Percentiles rank a stretch among this genome's conserved stretches.
These are phyloP conservation scores for Exophiala xenobiotica DNA, from an alignment of 2,329 filamentous ascomycete species.

Conservation along the genomic window DNA sequence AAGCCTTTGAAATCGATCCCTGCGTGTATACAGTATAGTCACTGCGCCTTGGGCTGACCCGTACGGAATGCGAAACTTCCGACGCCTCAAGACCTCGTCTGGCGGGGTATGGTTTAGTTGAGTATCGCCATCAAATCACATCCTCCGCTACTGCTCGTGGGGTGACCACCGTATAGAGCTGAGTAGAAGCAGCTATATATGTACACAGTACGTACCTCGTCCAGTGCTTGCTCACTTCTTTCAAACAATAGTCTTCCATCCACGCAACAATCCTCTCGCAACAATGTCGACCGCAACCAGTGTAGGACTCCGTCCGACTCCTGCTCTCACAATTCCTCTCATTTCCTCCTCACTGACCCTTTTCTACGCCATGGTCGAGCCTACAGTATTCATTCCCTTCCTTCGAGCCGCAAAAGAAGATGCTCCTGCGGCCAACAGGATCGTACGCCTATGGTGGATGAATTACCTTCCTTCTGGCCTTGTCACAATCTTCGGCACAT, in stretches of 20 bases:
- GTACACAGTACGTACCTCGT: no score
- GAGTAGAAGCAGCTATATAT: no score
- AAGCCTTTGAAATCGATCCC: no score
- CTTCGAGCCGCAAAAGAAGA: slow-evolving; percentile 14
- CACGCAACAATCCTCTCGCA: neutral
- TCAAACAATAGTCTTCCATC: neutral
- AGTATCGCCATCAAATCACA: no score
- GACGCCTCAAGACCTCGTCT: no score
- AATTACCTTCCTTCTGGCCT: slow-evolving; percentile 10
- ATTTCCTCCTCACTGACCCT: slow-evolving; percentile 20
- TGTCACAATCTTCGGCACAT: slow-evolving; percentile 7
- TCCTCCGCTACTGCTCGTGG: no score
- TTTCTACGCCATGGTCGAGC: slow-evolving; percentile 17
- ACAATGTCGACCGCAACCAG: slow-evolving; percentile 16
- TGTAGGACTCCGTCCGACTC: slow-evolving; percentile 11
- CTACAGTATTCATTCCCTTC: slow-evolving; percentile 14
- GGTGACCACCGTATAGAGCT: no score
- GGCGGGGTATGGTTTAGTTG: no score
- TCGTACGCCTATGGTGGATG: slow-evolving; percentile 14
- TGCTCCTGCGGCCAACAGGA: slow-evolving; percentile 4
- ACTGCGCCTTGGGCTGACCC: no score
- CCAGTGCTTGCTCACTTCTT: no score
- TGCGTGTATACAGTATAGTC: no score
- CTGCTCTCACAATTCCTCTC: slow-evolving; percentile 14
- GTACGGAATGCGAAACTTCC: no score